Evolutionary conservation across 2,329 filamentous ascomycete genomes (phyloP).

Genomic region (Dichotomopilus funicola): DNA sequence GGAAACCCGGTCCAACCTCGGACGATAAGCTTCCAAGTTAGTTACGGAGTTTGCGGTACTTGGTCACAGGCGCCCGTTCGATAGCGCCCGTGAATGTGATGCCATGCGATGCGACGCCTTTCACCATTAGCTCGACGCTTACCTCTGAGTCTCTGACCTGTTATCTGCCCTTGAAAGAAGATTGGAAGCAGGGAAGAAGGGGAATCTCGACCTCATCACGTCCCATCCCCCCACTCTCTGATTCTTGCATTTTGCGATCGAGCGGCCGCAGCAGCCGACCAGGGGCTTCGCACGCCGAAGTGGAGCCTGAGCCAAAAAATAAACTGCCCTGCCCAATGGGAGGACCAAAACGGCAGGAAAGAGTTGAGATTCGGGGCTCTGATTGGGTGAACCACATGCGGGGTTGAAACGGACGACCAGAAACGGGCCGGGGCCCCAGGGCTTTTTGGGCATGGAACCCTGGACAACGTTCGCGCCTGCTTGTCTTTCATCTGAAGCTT

Average conservation of each 20-base stretch:
- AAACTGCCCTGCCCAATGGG: neutral
- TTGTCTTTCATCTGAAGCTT: no score
- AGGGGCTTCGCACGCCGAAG: neutral
- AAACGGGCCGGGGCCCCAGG: neutral
- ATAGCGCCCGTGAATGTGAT: no score
- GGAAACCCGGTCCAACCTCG: no score
- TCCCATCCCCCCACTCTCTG: neutral
- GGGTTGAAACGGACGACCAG: constrained; percentile 1
- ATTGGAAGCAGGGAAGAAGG: neutral
- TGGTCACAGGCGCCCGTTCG: no score
- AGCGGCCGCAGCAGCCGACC: neutral
- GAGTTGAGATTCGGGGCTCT: neutral
- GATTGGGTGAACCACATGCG: neutral
- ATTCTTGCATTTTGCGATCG: constrained; percentile 11
- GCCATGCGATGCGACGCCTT: neutral
- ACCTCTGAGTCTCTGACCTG: no score
- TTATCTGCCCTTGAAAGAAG: no score
- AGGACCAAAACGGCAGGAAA: neutral
- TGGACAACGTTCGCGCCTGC: no score
- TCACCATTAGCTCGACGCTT: neutral
- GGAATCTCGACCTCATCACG: neutral
- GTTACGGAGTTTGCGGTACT: no score
- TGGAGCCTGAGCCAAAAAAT: neutral
- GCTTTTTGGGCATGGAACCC: no score
- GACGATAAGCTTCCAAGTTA: no score